Conservation (phyloP, 208 protist species). For the Endotrypanum monterogeii region DNA sequence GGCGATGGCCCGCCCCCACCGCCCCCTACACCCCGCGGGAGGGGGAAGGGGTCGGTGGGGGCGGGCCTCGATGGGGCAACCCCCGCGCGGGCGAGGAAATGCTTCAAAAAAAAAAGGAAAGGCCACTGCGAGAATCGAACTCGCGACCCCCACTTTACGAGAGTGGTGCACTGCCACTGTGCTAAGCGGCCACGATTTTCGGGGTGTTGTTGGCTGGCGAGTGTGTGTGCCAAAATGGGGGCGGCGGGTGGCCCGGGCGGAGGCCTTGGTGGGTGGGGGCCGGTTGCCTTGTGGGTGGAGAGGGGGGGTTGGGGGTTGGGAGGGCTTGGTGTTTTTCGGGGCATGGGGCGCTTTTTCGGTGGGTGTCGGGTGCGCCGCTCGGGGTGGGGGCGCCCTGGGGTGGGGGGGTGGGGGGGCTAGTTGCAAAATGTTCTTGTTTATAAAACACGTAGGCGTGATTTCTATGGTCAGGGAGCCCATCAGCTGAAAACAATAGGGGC, state of each 20-base stretch:
- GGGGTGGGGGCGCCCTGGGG: background rate
- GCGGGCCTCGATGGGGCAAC: background rate
- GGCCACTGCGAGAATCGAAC: constrained; percentile 96
- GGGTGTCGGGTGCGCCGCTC: too few relatives aligned
- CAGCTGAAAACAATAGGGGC: background rate
- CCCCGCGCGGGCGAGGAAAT: background rate
- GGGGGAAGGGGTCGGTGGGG: background rate
- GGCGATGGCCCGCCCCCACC: too few relatives aligned
- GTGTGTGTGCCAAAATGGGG: too few relatives aligned
- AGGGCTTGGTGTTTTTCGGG: background rate
- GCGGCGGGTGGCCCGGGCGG: too few relatives aligned
- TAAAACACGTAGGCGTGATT: background rate
- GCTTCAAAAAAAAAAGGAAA: constrained; percentile 30
- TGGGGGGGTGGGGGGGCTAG: background rate
- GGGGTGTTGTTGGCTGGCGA: background rate
- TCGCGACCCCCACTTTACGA: constrained; percentile 96
- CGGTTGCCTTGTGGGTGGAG: too few relatives aligned
- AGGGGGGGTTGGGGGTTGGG: too few relatives aligned
- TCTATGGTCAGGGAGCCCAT: constrained; percentile 7
- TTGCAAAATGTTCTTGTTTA: background rate
- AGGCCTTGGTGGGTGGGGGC: too few relatives aligned
- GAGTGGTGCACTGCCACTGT: constrained; percentile 96
- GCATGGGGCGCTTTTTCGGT: too few relatives aligned
- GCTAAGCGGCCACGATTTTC: constrained; percentile 83
- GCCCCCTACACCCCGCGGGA: too few relatives aligned